Percentiles rank a stretch among this genome's conserved stretches.
Conservation (phyloP, 139 green algal genomes). For the Coelastrella sp. region DNA sequence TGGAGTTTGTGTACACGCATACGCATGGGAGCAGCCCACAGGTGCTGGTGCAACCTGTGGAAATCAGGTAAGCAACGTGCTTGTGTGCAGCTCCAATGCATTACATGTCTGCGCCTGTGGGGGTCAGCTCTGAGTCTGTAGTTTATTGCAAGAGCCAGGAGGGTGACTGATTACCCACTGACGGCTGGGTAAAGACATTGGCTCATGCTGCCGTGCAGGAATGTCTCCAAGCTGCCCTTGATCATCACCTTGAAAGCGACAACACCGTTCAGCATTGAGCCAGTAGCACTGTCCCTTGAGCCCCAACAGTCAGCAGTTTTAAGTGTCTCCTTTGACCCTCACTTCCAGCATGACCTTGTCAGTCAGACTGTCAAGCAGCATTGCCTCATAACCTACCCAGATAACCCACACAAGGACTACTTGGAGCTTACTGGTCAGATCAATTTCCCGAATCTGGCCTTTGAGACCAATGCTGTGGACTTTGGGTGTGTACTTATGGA, state of each 20-base stretch:
- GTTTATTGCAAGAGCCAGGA: too few relatives aligned
- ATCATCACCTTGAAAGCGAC: slow-evolving; percentile 58
- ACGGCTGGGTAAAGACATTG: too few relatives aligned
- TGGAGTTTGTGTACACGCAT: slow-evolving; percentile 76
- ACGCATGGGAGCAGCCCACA: slow-evolving; percentile 41
- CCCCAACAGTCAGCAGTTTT: slow-evolving; percentile 65
- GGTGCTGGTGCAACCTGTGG: slow-evolving; percentile 50
- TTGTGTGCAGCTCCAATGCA: background rate
- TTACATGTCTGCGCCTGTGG: too few relatives aligned
- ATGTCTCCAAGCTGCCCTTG: slow-evolving; percentile 77
- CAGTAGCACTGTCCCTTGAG: slow-evolving; percentile 58
- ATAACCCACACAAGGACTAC: slow-evolving; percentile 78
- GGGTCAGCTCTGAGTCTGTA: too few relatives aligned
- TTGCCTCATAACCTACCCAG: slow-evolving; percentile 70
- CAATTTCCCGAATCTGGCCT: slow-evolving; percentile 80
- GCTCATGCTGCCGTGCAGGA: slow-evolving; percentile 44
- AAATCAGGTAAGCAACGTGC: slow-evolving; percentile 26
- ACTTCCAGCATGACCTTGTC: slow-evolving; percentile 53
- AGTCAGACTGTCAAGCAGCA: slow-evolving; percentile 57
- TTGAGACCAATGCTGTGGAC: slow-evolving; percentile 58
- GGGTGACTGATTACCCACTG: too few relatives aligned
- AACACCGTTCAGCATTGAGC: slow-evolving; percentile 76
- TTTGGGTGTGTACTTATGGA: slow-evolving; percentile 84
- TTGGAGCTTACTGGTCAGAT: slow-evolving; percentile 76
- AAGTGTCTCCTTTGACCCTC: slow-evolving; percentile 73